Base-by-base conservation (phyloP, 768 basidiomycete species). In the Agaricus sinodeliciosus region DNA sequence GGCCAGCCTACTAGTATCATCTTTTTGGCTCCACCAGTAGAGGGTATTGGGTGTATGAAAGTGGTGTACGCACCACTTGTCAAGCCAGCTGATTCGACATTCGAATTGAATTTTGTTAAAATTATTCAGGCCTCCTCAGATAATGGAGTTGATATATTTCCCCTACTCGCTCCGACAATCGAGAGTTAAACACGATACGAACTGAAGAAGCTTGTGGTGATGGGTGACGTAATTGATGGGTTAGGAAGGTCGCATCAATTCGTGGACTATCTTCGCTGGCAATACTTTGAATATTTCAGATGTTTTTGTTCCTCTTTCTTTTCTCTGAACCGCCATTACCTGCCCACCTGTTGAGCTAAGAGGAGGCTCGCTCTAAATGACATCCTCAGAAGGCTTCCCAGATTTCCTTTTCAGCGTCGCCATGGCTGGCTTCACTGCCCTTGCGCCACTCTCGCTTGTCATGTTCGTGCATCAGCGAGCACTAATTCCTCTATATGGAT, bases 401-500 rank as follows among this genome's bases (percentile, higher is more conserved):
- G 36, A 36, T 22, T 25, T 12, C 45, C 27, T 54, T 41, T 19
- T 42, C 13, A 47, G 42, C 39, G 46, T 31, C 19, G 15, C 28
- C 15, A 18, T 3, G 2, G 44, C 40, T 36, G 43, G 37, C n/a
- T 25, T 48, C 13, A 48, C 46, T 22, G 41, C 49, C n/a, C 44
- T 62, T 9, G 48, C 69, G 11, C 61, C 69, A 7, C 67, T 84
- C 34, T 84, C 85, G 2, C 73, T 89, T 28, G 71, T 80, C 49
- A 70, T 82, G 15, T 82, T 79, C 57, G 68, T 77, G 5, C 87
- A 90, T 61, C 75, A 79, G 63, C 80, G 79, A 31, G 73, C 80
- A 8, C 61, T 91, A n/a, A 66, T 74, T 50, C 89, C 89, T 13
- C 68, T 90, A 3, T 90, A 89, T 63, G 87, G 82, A 43, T 70